Percentiles rank a stretch among this genome's conserved stretches.
These are phyloP conservation scores for Capsicum baccatum DNA, from an alignment of 257 asterid genomes.

Conservation along the genomic window DNA sequence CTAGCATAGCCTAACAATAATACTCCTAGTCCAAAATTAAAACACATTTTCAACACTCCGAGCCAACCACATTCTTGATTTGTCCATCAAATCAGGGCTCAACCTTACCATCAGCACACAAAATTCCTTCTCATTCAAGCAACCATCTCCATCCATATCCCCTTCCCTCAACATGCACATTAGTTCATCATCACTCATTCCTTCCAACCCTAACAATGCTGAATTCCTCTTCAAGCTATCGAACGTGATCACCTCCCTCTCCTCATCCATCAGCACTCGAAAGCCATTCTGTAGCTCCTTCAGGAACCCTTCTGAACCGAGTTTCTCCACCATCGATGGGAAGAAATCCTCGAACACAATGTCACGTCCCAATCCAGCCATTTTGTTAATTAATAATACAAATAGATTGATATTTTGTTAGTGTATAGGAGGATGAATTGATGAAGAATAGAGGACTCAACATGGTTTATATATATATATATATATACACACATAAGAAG, in stretches of 20 bases:
- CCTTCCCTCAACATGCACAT: slow-evolving; percentile 67
- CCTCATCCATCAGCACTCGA: slow-evolving; percentile 54
- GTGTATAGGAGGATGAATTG: not conserved
- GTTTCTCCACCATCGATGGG: slow-evolving; percentile 74
- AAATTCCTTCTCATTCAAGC: slow-evolving; percentile 63
- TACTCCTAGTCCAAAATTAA: not conserved
- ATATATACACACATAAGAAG: not conserved
- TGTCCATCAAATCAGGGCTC: slow-evolving; percentile 61
- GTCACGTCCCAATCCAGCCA: slow-evolving; percentile 17
- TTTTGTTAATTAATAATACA: not conserved
- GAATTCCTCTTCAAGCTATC: slow-evolving; percentile 74
- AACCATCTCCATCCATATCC: slow-evolving; percentile 76
- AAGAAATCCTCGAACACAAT: slow-evolving; percentile 66
- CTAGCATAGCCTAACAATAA: not conserved
- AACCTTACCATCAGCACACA: slow-evolving; percentile 78
- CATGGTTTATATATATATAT: not conserved
- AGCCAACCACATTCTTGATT: slow-evolving; percentile 41
- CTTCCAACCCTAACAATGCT: slow-evolving; percentile 48
- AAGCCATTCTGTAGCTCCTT: slow-evolving; percentile 70
- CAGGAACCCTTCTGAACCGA: slow-evolving; percentile 70
- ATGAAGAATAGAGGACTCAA: slow-evolving; percentile 6
- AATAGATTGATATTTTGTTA: not conserved
- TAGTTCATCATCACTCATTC: slow-evolving; percentile 55
- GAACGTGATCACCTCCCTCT: slow-evolving; percentile 62
- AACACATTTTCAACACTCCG: slow-evolving; percentile 2